A percentile compares a stretch with the other conserved stretches of the same genome.
Evolutionary conservation across 1,139 yeast species (phyloP).

Genomic region (Hanseniaspora gamundiae): DNA sequence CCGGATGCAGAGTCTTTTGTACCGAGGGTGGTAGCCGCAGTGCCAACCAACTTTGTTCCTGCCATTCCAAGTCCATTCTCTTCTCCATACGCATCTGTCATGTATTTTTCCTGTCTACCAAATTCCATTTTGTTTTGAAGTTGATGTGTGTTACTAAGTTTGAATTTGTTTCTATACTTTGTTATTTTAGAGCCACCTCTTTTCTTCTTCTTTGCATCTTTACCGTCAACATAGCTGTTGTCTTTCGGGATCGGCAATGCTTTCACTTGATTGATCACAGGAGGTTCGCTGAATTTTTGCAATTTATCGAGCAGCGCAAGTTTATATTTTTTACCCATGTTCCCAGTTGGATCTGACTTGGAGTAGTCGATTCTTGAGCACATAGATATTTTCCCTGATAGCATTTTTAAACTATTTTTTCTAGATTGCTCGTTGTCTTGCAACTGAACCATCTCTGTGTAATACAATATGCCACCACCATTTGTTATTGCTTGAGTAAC

Average conservation of each 20-base stretch:
- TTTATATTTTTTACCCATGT: constrained; percentile 45
- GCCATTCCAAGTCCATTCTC: constrained; percentile 78
- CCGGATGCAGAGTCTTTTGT: constrained; percentile 34
- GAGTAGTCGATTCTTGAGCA: constrained; percentile 75
- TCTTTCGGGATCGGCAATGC: constrained; percentile 83
- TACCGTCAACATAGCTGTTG: constrained; percentile 26
- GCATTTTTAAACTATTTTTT: constrained; percentile 63
- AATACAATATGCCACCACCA: constrained; percentile 54
- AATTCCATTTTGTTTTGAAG: constrained; percentile 80
- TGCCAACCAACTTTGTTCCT: constrained; percentile 8
- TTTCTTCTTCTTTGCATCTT: constrained; percentile 39
- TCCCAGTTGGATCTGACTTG: constrained; percentile 34
- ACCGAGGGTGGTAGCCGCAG: constrained; percentile 31
- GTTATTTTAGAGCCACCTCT: constrained; percentile 79
- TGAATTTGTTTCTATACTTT: constrained; percentile 69
- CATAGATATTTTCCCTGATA: constrained; percentile 67
- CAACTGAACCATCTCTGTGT: constrained; percentile 38
- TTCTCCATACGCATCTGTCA: constrained; percentile 58
- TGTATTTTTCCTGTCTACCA: constrained; percentile 58
- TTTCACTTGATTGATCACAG: constrained; percentile 52
- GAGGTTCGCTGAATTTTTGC: constrained; percentile 67
- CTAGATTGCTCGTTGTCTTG: constrained; percentile 20
- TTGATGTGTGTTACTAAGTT: constrained; percentile 67
- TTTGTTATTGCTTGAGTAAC: constrained; percentile 33
- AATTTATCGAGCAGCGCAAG: constrained; percentile 50